Conservation (phyloP, 2,329 filamentous ascomycete species). For the Pyrenochaeta sp. region DNA sequence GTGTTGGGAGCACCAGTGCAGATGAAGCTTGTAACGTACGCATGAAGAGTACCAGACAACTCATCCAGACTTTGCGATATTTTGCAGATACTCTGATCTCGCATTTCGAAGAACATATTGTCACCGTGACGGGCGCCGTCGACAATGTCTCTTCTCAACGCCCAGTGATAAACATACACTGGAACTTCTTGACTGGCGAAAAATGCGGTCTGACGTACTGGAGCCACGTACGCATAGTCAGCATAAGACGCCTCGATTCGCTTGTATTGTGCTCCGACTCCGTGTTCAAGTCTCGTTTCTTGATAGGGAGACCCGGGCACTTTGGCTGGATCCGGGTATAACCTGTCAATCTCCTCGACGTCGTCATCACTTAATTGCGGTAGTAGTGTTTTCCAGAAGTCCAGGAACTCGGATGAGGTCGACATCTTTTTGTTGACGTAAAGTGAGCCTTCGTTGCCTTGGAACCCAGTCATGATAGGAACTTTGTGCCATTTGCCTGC, state of each 20-base stretch:
- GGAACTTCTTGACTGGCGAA: conserved; percentile 41
- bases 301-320: conserved; percentile 52
- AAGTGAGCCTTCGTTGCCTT: conserved; percentile 71
- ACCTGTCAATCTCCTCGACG: conserved; percentile 60
- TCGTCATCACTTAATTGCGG: conserved; percentile 63
- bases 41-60: conserved; percentile 38
- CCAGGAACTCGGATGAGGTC: conserved; percentile 60
- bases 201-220: conserved; percentile 67
- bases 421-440: conserved; percentile 65
- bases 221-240: conserved; percentile 70
- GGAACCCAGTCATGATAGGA: conserved; percentile 73
- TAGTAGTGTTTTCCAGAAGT: conserved; percentile 69
- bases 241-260: conserved; percentile 68
- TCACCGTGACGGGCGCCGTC: conserved; percentile 45
- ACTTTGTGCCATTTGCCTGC: conserved; percentile 62
- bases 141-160: conserved; percentile 53
- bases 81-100: conserved; percentile 27
- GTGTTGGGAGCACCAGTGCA: conserved; percentile 41
- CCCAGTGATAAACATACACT: conserved; percentile 69
- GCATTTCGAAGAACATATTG: conserved; percentile 44
- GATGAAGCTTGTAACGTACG: conserved; percentile 43
- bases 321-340: conserved; percentile 68
- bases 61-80: conserved; percentile 36
- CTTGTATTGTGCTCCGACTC: conserved; percentile 60
- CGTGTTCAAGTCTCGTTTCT: conserved; percentile 47